These are phyloP conservation scores for Metarhizium album DNA, from an alignment of 2,329 filamentous ascomycete species.

Conservation along the genomic window DNA sequence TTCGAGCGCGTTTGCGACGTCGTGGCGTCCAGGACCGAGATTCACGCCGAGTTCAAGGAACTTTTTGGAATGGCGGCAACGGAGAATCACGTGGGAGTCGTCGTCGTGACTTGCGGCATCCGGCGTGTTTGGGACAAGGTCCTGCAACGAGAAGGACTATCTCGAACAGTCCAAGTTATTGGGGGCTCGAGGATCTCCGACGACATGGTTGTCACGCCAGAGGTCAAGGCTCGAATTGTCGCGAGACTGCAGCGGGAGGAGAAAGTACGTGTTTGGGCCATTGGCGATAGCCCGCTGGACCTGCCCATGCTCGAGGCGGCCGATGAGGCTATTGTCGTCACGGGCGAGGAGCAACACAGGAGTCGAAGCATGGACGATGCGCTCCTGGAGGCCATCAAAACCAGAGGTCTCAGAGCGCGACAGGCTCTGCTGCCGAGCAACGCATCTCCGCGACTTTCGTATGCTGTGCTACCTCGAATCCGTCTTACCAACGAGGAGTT, in stretches of 20 bases:
- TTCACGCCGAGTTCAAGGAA: constrained; percentile 36
- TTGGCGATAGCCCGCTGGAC: constrained; percentile 51
- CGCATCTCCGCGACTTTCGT: constrained; percentile 30
- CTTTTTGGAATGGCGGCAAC: constrained; percentile 27
- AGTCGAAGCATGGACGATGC: constrained; percentile 42
- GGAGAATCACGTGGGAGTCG: constrained; percentile 27
- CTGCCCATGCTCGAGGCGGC: constrained; percentile 44
- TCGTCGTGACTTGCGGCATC: constrained; percentile 47
- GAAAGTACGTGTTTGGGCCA: constrained; percentile 39
- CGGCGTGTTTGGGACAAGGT: constrained; percentile 44
- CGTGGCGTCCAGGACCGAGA: constrained; percentile 27
- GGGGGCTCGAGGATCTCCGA: constrained; percentile 38
- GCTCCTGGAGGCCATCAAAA: constrained; percentile 31
- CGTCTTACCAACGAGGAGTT: constrained; percentile 18
- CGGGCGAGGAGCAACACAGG: constrained; percentile 32
- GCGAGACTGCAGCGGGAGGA: constrained; percentile 23
- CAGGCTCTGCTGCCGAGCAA: constrained; percentile 36
- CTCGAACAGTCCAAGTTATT: constrained; percentile 35
- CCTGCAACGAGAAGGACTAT: constrained; percentile 31
- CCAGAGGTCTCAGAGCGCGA: constrained; percentile 25
- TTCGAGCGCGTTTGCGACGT: constrained; percentile 35
- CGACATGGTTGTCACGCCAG: constrained; percentile 38
- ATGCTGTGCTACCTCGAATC: constrained; percentile 29
- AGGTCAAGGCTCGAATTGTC: constrained; percentile 39
- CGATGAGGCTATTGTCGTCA: constrained; percentile 43